Evolutionary conservation across 1,284 basidiomycete species (phyloP), one percentile per base, ranked within the genome.

Genomic region (Austroboletus niveus): DNA sequence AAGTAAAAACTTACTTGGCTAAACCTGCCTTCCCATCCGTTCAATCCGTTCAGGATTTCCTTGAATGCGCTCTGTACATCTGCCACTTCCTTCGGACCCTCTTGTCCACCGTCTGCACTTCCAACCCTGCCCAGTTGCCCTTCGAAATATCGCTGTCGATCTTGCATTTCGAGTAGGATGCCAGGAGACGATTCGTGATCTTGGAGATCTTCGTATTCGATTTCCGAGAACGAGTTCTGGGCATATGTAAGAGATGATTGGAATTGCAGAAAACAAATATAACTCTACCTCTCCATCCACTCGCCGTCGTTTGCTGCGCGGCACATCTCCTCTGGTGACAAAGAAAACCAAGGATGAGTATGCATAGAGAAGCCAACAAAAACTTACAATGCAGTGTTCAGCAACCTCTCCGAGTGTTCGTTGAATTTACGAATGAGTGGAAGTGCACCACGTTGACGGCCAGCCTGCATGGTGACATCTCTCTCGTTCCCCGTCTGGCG

Each of bases 361-460:
- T 15, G 42, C 8, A 43, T 1, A 45, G 32, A 29, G 17, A 20
- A 31, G 1, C 4, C 7, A 11, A 14, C 7, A 27, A 4, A 27
- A 20, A 72, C 84, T 60, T 64, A 87, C 87, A 89, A 63, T 6
- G 87, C 83, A 42, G 87, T 81, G 52, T 89, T 88, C 29, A 98
- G 75, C 14, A 98, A 72, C 57, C 93, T 78, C 61, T 95, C 91
- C 0, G 93, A 96, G 70, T 99, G 97, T 64, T 98, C 93, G 65
- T 99, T 99, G 75, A 99, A 99, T 61, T 96, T 89, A 40, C 97
- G 81, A 61, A 99, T 98, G 32, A 99, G 79, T 0, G 97, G 97
- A 36, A 99, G 71, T 17, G 90, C 89, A 22, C 86, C 87, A 45
- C 87, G 79, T 67, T 97, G 90, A 59, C 87, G 83, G 8, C 97